These are phyloP conservation scores for Nyssa sinensis DNA, from an alignment of 148 eudicot genomes.

Conservation along the genomic window DNA sequence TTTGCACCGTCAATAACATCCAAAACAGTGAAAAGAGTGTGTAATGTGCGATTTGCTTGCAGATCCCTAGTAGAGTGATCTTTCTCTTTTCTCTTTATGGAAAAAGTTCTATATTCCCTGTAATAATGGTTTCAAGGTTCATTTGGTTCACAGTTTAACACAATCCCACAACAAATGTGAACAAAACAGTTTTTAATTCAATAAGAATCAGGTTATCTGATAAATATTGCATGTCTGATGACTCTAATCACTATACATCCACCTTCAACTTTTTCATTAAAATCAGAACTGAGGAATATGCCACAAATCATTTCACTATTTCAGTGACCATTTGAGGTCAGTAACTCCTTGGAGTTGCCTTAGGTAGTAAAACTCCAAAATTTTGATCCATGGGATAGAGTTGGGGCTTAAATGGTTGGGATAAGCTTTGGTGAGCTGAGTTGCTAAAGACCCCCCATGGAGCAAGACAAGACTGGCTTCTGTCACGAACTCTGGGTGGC, in stretches of 20 bases:
- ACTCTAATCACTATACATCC: slow-evolving; percentile 19
- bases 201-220: slow-evolving; percentile 5
- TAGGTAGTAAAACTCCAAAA: background rate
- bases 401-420: background rate
- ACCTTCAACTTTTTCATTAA: background rate
- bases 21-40: too few species aligned
- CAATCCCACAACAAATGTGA: background rate
- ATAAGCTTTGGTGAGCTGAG: background rate
- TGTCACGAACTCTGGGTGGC: too few species aligned
- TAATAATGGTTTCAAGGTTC: slow-evolving; percentile 6
- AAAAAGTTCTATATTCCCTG: slow-evolving; percentile 2
- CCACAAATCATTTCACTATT: background rate
- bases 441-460: background rate
- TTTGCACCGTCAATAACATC: too few species aligned
- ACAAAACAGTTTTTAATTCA: slow-evolving; percentile 9
- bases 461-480: background rate
- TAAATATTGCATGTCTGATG: slow-evolving; percentile 9
- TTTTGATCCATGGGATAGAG: background rate
- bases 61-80: background rate
- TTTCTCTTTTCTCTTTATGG: slow-evolving; percentile 4
- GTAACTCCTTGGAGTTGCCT: background rate
- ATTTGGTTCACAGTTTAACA: slow-evolving; percentile 11
- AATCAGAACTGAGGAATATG: background rate
- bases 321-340: background rate
- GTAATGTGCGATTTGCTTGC: background rate